Evolutionary conservation across 441 rosid genomes (phyloP).

Genomic region (Flueggea neowawraea): DNA sequence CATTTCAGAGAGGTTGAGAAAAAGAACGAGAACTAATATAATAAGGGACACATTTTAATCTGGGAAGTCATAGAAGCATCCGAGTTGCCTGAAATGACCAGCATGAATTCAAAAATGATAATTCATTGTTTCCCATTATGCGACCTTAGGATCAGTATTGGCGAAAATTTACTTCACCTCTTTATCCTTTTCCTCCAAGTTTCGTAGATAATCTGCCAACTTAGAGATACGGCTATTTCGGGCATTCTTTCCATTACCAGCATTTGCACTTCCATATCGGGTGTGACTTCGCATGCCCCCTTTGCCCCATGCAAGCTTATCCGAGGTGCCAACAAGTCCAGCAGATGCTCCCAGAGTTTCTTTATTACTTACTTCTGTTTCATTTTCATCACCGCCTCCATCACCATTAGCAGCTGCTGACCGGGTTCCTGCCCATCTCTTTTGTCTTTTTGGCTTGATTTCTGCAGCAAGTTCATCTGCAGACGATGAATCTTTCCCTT

Average conservation of each 20-base stretch:
- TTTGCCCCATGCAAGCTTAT: slow-evolving; percentile 68
- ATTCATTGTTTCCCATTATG: not conserved
- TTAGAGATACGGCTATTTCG: slow-evolving; percentile 42
- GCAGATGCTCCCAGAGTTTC: slow-evolving; percentile 47
- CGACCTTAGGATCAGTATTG: slow-evolving; percentile 8
- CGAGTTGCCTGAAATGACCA: too few species aligned
- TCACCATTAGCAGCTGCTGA: slow-evolving; percentile 47
- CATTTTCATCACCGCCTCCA: slow-evolving; percentile 46
- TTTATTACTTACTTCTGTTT: slow-evolving; percentile 34
- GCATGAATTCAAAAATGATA: not conserved
- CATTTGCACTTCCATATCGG: slow-evolving; percentile 42
- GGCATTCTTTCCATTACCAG: slow-evolving; percentile 40
- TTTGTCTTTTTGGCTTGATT: slow-evolving; percentile 49
- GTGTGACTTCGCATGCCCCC: slow-evolving; percentile 75
- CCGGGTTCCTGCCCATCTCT: slow-evolving; percentile 46
- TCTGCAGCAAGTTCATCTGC: slow-evolving; percentile 62
- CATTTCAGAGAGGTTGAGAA: not conserved
- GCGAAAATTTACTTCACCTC: slow-evolving; percentile 20
- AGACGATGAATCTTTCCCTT: slow-evolving; percentile 74
- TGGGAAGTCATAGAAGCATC: too few species aligned
- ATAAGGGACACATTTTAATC: not conserved
- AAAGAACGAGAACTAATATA: not conserved
- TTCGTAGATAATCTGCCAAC: slow-evolving; percentile 53
- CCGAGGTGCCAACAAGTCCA: slow-evolving; percentile 42
- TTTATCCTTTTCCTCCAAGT: slow-evolving; percentile 49